Evolutionary conservation across 2,329 filamentous ascomycete genomes (phyloP).

Genomic region (Scedosporium minutisporum): DNA sequence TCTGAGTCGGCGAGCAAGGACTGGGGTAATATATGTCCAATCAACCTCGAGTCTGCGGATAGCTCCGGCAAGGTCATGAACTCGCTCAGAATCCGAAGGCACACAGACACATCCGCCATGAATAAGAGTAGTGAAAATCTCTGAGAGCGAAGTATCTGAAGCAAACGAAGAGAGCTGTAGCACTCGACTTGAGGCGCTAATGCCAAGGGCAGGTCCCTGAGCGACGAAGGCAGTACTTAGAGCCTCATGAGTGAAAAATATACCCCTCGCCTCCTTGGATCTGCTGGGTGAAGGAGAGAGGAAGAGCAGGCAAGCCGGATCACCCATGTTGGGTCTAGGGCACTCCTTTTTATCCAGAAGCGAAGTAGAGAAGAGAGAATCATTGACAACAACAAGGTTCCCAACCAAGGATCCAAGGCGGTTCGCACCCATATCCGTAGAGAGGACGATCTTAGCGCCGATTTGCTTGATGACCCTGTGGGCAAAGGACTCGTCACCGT

Average conservation of each 20-base stretch:
- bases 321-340: conserved; percentile 27
- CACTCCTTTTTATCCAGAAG: conserved; percentile 21
- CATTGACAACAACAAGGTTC: conserved; percentile 31
- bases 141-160: conserved; percentile 42
- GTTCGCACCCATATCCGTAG: conserved; percentile 30
- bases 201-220: conserved; percentile 39
- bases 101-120: conserved; percentile 51
- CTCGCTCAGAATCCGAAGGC: conserved; percentile 38
- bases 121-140: conserved; percentile 42
- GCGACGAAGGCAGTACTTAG: conserved; percentile 44
- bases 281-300: conserved; percentile 36
- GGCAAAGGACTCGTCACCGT: conserved; percentile 30
- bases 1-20: conserved; percentile 39
- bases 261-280: conserved; percentile 47
- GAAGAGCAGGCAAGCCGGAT: conserved; percentile 50
- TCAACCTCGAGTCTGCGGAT: conserved; percentile 41
- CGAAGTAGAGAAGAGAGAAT: conserved; percentile 26
- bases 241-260: conserved; percentile 51
- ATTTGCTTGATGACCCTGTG: conserved; percentile 33
- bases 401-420: conserved; percentile 29
- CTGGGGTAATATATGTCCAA: conserved; percentile 47
- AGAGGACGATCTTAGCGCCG: conserved; percentile 32
- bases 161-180: conserved; percentile 45
- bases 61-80: conserved; percentile 38
- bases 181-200: conserved; percentile 42